phyloP scores from a whole-genome alignment of 2,329 filamentous ascomycete species.

The Nothophoma quercina region DNA sequence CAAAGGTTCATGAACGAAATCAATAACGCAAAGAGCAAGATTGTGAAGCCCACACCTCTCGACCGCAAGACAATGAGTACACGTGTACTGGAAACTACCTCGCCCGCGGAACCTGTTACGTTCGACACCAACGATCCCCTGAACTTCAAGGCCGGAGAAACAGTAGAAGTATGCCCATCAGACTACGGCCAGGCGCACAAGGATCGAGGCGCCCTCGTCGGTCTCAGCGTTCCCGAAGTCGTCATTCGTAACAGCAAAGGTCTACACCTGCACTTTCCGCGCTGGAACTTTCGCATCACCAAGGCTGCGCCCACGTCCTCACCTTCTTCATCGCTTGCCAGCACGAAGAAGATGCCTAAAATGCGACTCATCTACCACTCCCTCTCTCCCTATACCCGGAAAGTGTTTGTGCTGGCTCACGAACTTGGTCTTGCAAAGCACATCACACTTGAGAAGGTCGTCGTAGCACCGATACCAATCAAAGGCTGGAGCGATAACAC shows the following conservation, averaged over 20 bases:
- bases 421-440: conserved; percentile 33
- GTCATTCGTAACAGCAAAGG: conserved; percentile 36
- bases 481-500: conserved; percentile 44
- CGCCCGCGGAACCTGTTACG: conserved; percentile 54
- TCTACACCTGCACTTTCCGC: conserved; percentile 49
- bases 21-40: conserved; percentile 49
- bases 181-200: conserved; percentile 44
- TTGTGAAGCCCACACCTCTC: conserved; percentile 53
- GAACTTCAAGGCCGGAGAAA: conserved; percentile 61
- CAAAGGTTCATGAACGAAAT: conserved; percentile 63
- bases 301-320: conserved; percentile 5
- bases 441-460: conserved; percentile 40
- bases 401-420: conserved; percentile 40
- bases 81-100: conserved; percentile 55
- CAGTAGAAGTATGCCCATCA: conserved; percentile 54
- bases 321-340: background rate
- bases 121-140: conserved; percentile 61
- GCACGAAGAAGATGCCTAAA: conserved; percentile 19
- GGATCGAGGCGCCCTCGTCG: conserved; percentile 37
- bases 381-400: conserved; percentile 36
- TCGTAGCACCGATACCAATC: conserved; percentile 38
- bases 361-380: conserved; percentile 45
- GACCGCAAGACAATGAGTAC: conserved; percentile 44
- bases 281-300: conserved; percentile 48
- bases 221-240: conserved; percentile 37